A percentile compares a stretch with the other conserved stretches of the same genome.
phyloP scores from a whole-genome alignment of 2,329 filamentous ascomycete genomes.

The Hymenoscyphus linearis region DNA sequence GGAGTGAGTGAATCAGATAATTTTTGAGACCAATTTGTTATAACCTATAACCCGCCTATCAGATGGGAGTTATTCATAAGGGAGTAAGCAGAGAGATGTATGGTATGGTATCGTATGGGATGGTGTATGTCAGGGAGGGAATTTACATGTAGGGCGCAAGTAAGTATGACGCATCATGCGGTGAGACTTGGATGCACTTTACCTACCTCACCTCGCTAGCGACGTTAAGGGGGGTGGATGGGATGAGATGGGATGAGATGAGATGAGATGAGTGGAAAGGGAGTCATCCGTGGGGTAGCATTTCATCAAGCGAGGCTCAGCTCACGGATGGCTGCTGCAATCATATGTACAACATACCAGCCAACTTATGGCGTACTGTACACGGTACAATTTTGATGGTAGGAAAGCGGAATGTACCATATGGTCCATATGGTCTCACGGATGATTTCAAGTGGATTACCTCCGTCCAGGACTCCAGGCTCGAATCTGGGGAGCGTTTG shows the following conservation, averaged over 20 bases:
- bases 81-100: too few species aligned
- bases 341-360: not conserved
- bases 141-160: not conserved
- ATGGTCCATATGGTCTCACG: too few species aligned
- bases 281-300: not conserved
- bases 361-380: not conserved
- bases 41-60: too few species aligned
- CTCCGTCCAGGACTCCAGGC: too few species aligned
- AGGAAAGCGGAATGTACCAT: not conserved
- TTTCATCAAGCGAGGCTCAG: not conserved
- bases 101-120: too few species aligned
- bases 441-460: too few species aligned
- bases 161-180: not conserved
- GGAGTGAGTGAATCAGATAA: too few species aligned
- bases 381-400: not conserved
- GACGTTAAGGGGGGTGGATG: not conserved
- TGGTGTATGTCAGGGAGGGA: too few species aligned
- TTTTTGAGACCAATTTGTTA: too few species aligned
- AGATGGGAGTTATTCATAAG: too few species aligned
- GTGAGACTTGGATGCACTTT: not conserved
- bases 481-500: too few species aligned
- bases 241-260: not conserved
- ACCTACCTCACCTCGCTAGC: not conserved
- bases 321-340: not conserved
- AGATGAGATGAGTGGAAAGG: too few species aligned